Percentiles rank a stretch among this genome's conserved stretches.
phyloP scores from a whole-genome alignment of 176 grass and related monocot species.

The Neostapfia colusana region DNA sequence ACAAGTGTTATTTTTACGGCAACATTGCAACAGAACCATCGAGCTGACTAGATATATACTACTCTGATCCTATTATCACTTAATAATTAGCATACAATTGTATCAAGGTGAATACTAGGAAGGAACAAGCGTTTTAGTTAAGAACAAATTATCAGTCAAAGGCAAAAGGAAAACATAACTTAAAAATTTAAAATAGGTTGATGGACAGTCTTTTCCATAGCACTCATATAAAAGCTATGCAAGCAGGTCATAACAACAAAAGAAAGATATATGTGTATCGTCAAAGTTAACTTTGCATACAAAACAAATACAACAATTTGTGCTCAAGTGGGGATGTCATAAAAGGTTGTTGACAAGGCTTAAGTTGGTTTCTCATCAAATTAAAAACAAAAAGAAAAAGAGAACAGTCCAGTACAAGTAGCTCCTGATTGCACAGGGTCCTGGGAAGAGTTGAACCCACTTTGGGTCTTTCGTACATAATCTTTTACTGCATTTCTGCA shows the following conservation, averaged over 20 bases:
- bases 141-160: slow-evolving; percentile 27
- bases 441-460: too few relatives aligned
- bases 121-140: not conserved
- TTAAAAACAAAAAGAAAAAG: too few relatives aligned
- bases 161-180: slow-evolving; percentile 8
- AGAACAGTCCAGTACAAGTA: too few relatives aligned
- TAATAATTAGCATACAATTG: not conserved
- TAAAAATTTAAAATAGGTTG: not conserved
- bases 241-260: not conserved
- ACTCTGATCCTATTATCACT: not conserved
- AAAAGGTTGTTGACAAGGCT: slow-evolving; percentile 14
- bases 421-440: too few relatives aligned
- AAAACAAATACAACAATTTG: slow-evolving; percentile 19
- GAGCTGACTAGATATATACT: not conserved
- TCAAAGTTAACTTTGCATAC: not conserved
- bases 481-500: too few relatives aligned
- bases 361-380: not conserved
- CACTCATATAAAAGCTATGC: not conserved
- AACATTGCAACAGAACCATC: slow-evolving; percentile 12
- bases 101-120: slow-evolving; percentile 6
- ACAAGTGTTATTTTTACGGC: not conserved
- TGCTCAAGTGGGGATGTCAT: not conserved
- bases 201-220: not conserved
- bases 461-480: too few relatives aligned
- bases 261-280: not conserved